Percentiles rank a stretch among this genome's conserved stretches.
Conservation (phyloP, 2,329 filamentous ascomycete genomes). For the Talaromyces atroroseus region DNA sequence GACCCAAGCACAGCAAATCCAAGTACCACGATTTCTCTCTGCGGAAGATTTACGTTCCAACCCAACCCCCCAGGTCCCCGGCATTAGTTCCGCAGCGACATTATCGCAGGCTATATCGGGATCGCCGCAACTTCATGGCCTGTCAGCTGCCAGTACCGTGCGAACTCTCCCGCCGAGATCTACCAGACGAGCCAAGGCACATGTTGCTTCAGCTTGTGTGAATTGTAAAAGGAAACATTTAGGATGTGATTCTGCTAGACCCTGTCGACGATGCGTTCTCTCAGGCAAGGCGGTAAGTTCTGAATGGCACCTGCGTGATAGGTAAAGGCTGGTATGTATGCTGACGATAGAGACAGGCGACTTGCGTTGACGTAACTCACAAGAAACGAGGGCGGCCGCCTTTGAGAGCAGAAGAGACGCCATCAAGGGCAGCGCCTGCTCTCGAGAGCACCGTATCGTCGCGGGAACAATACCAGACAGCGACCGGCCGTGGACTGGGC, state of each 20-base stretch:
- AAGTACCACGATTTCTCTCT: constrained; percentile 9
- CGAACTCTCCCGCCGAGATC: constrained; percentile 32
- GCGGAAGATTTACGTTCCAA: neutral
- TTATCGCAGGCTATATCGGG: constrained; percentile 14
- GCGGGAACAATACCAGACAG: constrained; percentile 22
- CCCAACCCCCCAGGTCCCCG: constrained; percentile 10
- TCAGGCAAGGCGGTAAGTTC: constrained; percentile 43
- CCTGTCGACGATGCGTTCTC: constrained; percentile 42
- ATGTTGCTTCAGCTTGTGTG: constrained; percentile 45
- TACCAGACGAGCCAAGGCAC: constrained; percentile 42
- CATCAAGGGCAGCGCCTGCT: constrained; percentile 27
- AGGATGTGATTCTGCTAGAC: constrained; percentile 41
- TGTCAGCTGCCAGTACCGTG: constrained; percentile 12
- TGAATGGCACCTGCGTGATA: neutral
- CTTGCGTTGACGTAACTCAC: constrained; percentile 43
- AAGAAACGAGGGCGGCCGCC: constrained; percentile 44
- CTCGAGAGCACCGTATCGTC: constrained; percentile 22
- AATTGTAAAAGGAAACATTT: constrained; percentile 47
- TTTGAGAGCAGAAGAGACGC: constrained; percentile 38
- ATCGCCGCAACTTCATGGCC: constrained; percentile 22
- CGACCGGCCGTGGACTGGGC: constrained; percentile 21
- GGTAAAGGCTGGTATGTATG: constrained; percentile 9
- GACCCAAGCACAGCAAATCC: constrained; percentile 4
- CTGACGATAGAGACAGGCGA: constrained; percentile 25
- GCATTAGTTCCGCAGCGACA: constrained; percentile 8